phyloP scores from a whole-genome alignment of 2,329 filamentous ascomycete genomes.

The Monilinia fructigena region DNA sequence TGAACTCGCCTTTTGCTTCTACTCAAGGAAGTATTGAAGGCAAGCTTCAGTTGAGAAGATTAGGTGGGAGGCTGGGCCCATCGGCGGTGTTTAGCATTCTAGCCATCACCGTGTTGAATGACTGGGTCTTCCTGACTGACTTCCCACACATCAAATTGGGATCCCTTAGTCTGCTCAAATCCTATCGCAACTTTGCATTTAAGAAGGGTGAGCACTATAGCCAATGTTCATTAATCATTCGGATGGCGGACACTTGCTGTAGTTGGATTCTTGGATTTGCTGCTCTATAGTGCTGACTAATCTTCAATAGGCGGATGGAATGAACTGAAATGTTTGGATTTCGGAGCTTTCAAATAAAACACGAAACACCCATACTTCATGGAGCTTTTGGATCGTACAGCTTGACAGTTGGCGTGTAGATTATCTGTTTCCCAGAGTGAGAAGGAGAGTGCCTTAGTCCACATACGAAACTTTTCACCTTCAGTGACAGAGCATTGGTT shows the following conservation, averaged over 20 bases:
- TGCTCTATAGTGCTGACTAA: neutral
- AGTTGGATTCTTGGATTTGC: neutral
- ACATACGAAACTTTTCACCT: constrained; percentile 8
- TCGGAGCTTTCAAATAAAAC: constrained; percentile 20
- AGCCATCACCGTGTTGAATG: constrained; percentile 10
- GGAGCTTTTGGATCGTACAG: constrained; percentile 13
- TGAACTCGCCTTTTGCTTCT: constrained; percentile 4
- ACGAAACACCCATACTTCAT: constrained; percentile 20
- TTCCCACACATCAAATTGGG: neutral
- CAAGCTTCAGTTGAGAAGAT: neutral
- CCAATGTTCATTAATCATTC: neutral
- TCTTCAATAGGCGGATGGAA: constrained; percentile 23
- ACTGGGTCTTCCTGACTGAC: constrained; percentile 2
- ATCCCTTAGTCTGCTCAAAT: neutral
- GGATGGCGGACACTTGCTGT: neutral
- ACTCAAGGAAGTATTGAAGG: neutral
- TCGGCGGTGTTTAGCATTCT: constrained; percentile 17
- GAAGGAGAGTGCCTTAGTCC: neutral
- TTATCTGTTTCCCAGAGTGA: neutral
- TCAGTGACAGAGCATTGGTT: neutral
- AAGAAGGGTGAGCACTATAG: neutral
- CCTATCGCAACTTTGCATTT: constrained; percentile 2
- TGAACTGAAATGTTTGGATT: constrained; percentile 22
- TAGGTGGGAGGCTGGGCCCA: neutral
- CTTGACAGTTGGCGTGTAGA: constrained; percentile 16